Percentiles rank a stretch among this genome's conserved stretches.
phyloP scores from a whole-genome alignment of 1,284 basidiomycete species.

The Ustilago hordei region DNA sequence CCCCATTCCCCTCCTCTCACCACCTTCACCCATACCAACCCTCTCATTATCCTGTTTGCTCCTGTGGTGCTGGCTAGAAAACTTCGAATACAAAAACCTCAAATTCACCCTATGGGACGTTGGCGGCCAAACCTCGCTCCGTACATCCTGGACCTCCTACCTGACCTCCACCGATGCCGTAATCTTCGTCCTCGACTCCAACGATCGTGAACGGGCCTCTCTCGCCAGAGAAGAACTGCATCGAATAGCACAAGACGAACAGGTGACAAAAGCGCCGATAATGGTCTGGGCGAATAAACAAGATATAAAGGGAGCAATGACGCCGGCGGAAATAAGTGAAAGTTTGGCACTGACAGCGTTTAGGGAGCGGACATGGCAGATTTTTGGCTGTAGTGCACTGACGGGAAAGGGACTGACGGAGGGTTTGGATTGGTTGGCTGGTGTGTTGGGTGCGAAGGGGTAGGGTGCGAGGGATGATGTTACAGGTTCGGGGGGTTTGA shows the following conservation, averaged over 20 bases:
- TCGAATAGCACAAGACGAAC: constrained; percentile 69
- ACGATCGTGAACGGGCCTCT: constrained; percentile 71
- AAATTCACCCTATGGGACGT: constrained; percentile 72
- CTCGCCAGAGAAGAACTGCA: constrained; percentile 72
- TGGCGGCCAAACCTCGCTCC: constrained; percentile 72
- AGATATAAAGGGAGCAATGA: constrained; percentile 71
- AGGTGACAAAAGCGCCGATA: constrained; percentile 70
- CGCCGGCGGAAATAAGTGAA: constrained; percentile 72
- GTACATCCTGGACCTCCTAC: constrained; percentile 71
- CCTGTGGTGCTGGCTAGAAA: constrained; percentile 17
- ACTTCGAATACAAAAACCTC: constrained; percentile 72
- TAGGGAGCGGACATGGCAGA: constrained; percentile 73
- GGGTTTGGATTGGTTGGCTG: constrained; percentile 66
- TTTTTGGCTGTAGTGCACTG: constrained; percentile 72
- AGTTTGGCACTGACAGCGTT: constrained; percentile 72
- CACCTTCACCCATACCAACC: neutral
- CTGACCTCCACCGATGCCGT: constrained; percentile 71
- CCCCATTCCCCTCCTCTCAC: neutral
- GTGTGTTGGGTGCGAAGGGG: constrained; percentile 51
- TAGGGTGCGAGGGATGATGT: constrained; percentile 4
- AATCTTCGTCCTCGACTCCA: constrained; percentile 73
- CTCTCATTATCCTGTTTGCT: neutral
- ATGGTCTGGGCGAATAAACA: constrained; percentile 73
- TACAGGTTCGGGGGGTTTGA: neutral
- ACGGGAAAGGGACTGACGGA: constrained; percentile 69